Evolutionary conservation across 768 basidiomycete genomes (phyloP).

Genomic region (Boletus coccyginus): DNA sequence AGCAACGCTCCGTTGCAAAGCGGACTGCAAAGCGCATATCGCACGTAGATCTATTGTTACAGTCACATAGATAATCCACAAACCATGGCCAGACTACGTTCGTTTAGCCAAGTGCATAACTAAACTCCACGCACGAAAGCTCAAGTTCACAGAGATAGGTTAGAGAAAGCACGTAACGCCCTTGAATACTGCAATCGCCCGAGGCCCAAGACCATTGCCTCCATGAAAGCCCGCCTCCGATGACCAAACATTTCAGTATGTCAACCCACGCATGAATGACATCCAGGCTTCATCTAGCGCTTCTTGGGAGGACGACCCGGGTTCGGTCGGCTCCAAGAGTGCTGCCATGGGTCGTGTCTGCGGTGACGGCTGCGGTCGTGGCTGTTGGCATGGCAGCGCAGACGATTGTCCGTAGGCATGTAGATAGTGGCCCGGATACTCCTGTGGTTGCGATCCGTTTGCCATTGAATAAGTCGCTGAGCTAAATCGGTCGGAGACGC

Average conservation of each 20-base stretch:
- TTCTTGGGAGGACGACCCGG: conserved; percentile 58
- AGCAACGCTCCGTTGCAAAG: neutral
- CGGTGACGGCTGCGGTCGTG: conserved; percentile 1
- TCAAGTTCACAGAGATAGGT: neutral
- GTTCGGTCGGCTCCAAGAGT: conserved; percentile 51
- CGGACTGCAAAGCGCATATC: neutral
- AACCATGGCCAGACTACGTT: neutral
- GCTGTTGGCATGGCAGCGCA: neutral
- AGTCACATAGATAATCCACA: neutral
- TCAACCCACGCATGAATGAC: conserved; percentile 56
- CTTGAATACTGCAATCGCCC: neutral
- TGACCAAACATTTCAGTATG: conserved; percentile 20
- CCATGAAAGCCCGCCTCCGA: neutral
- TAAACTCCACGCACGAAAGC: neutral
- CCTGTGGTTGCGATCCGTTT: conserved; percentile 6
- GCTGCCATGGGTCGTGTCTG: conserved; percentile 9
- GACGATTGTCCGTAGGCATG: conserved; percentile 17
- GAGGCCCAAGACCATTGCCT: neutral
- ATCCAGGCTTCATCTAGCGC: conserved; percentile 60
- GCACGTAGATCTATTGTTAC: neutral
- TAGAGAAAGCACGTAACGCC: neutral
- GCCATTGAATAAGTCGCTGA: conserved; percentile 11
- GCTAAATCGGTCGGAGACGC: conserved; percentile 2
- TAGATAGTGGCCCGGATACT: conserved; percentile 12
- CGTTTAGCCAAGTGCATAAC: neutral